phyloP scores from a whole-genome alignment of 2,329 filamentous ascomycete genomes.

The Aspergillus carbonarius region DNA sequence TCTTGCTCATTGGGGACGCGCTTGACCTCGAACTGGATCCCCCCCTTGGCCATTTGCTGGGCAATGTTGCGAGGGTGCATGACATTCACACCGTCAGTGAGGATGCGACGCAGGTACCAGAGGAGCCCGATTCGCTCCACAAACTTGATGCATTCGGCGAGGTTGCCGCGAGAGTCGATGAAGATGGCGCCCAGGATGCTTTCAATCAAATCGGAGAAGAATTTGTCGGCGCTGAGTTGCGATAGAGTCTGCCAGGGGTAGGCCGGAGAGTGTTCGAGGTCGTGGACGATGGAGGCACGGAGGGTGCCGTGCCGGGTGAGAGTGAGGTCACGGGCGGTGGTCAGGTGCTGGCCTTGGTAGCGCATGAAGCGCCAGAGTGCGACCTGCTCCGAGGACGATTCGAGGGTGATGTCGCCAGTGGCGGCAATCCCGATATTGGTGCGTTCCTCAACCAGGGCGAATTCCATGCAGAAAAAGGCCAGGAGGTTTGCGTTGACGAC shows the following conservation, averaged over 20 bases:
- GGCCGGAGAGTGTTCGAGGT: conserved; percentile 49
- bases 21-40: conserved; percentile 18
- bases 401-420: conserved; percentile 24
- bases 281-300: conserved; percentile 50
- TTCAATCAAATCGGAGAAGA: conserved; percentile 82
- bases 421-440: conserved; percentile 8
- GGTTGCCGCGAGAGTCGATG: conserved; percentile 67
- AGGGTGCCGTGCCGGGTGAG: conserved; percentile 50
- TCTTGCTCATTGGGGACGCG: conserved; percentile 14
- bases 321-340: conserved; percentile 16
- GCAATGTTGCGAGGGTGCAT: conserved; percentile 67
- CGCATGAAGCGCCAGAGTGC: conserved; percentile 71
- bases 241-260: conserved; percentile 79
- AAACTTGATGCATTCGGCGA: conserved; percentile 60
- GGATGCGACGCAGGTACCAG: conserved; percentile 59
- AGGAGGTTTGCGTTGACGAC: conserved; percentile 80
- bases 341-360: conserved; percentile 17
- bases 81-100: conserved; percentile 58
- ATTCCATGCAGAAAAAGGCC: conserved; percentile 69
- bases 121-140: conserved; percentile 66
- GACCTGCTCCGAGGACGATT: conserved; percentile 27
- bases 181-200: conserved; percentile 77
- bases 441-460: conserved; percentile 18
- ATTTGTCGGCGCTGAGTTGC: conserved; percentile 67
- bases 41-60: conserved; percentile 53